These are phyloP conservation scores for Reutealis trisperma DNA, from an alignment of 345 rosid species.

Conservation along the genomic window DNA sequence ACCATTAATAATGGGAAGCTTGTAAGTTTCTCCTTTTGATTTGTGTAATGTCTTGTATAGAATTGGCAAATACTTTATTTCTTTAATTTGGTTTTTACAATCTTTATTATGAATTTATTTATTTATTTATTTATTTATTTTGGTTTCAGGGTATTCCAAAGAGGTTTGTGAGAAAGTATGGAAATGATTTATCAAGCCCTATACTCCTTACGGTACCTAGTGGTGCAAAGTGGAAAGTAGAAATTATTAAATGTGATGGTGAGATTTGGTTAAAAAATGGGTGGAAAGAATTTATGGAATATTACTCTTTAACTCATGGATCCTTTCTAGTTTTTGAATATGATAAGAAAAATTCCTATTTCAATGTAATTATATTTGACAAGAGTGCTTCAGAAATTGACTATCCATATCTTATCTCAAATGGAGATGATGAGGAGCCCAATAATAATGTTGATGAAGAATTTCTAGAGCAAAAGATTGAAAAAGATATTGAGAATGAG, in stretches of 20 bases:
- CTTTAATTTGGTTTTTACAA: too few species aligned
- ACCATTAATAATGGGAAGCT: not conserved
- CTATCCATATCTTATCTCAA: not conserved
- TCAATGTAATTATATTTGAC: slow-evolving; percentile 27
- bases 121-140: too few species aligned
- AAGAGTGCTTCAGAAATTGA: slow-evolving; percentile 14
- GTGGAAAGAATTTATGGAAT: slow-evolving; percentile 27
- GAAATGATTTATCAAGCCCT: not conserved
- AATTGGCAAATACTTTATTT: too few species aligned
- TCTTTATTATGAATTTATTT: too few species aligned
- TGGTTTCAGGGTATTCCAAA: slow-evolving; percentile 2
- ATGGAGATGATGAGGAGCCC: not conserved
- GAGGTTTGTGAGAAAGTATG: slow-evolving; percentile 4
- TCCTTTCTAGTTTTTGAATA: slow-evolving; percentile 32
- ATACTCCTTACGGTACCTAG: slow-evolving; percentile 6
- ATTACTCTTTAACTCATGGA: slow-evolving; percentile 17
- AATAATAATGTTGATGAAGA: too few species aligned
- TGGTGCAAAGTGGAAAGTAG: slow-evolving; percentile 12
- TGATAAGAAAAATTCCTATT: not conserved
- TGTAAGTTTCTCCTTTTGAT: not conserved
- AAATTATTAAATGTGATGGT: not conserved
- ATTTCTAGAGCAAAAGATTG: too few species aligned
- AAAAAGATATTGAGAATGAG: too few species aligned
- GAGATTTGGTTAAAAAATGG: slow-evolving; percentile 37
- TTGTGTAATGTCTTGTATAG: too few species aligned